These are phyloP conservation scores for Tricholoma hemisulphureum DNA, from an alignment of 768 basidiomycete genomes.

Conservation along the genomic window DNA sequence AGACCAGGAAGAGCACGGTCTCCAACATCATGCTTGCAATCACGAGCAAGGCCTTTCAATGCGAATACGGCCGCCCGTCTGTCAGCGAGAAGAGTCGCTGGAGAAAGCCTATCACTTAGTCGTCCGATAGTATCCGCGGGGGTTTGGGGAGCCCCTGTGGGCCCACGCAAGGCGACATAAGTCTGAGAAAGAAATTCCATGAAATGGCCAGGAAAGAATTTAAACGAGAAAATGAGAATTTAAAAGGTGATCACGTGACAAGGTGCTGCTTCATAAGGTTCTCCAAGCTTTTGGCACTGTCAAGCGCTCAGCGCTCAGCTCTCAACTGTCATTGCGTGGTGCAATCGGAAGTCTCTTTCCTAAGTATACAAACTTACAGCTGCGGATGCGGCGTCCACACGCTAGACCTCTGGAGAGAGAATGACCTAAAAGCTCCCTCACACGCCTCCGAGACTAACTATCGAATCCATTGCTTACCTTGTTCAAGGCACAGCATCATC, in stretches of 20 bases:
- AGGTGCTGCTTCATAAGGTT: background rate
- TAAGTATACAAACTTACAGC: constrained; percentile 9
- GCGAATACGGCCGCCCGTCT: constrained; percentile 90
- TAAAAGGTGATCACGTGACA: constrained; percentile 17
- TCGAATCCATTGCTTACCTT: background rate
- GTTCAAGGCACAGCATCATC: constrained; percentile 1
- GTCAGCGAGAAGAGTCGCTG: constrained; percentile 87
- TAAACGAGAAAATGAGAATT: background rate
- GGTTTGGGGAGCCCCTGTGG: constrained; percentile 80
- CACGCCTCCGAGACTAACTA: background rate
- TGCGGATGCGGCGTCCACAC: constrained; percentile 1
- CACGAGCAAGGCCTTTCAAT: constrained; percentile 88
- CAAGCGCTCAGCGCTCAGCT: too few relatives aligned
- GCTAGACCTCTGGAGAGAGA: background rate
- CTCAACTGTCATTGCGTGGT: background rate
- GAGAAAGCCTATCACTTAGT: constrained; percentile 86
- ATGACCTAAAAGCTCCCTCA: background rate
- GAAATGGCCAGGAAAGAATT: background rate
- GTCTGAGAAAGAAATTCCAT: constrained; percentile 89
- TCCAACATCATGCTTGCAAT: constrained; percentile 89
- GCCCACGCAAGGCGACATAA: constrained; percentile 81
- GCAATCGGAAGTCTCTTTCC: constrained; percentile 9
- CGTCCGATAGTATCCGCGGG: constrained; percentile 82
- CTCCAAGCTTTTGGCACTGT: background rate
- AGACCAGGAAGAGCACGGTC: constrained; percentile 73